Conservation (phyloP, 345 rosid genomes). For the Ailanthus altissimus region DNA sequence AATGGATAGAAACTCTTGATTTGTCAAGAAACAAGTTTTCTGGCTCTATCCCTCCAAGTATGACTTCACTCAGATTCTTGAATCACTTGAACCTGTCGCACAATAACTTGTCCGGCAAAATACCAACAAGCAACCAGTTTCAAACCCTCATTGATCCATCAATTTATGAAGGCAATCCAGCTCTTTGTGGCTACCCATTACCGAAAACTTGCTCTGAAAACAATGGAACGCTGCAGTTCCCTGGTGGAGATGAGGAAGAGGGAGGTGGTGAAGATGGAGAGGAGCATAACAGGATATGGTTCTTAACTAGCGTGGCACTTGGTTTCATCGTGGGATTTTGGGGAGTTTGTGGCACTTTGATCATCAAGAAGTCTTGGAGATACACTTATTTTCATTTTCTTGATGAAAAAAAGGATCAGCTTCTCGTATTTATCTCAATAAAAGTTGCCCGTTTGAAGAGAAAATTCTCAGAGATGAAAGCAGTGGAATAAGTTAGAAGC, state of each 20-base stretch:
- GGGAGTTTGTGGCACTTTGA: constrained; percentile 23
- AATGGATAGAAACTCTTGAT: constrained; percentile 21
- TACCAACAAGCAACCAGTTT: constrained; percentile 26
- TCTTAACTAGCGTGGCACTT: neutral
- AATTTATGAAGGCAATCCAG: constrained; percentile 22
- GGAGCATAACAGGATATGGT: neutral
- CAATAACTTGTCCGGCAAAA: constrained; percentile 30
- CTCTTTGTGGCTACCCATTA: constrained; percentile 31
- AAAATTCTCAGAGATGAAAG: too few relatives aligned
- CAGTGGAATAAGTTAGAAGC: too few relatives aligned
- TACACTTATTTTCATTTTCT: constrained; percentile 2
- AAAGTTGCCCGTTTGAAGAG: too few relatives aligned
- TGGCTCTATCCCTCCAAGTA: constrained; percentile 23
- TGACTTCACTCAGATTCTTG: constrained; percentile 27
- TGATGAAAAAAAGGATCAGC: too few relatives aligned
- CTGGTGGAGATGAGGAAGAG: neutral
- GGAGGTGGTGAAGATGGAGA: constrained; percentile 5
- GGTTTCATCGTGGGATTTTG: constrained; percentile 21
- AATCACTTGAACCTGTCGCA: constrained; percentile 26
- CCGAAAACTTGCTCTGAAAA: constrained; percentile 3
- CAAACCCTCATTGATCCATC: constrained; percentile 23
- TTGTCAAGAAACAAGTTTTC: constrained; percentile 25
- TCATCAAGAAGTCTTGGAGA: constrained; percentile 26
- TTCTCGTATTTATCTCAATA: too few relatives aligned
- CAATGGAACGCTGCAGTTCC: neutral